These are phyloP conservation scores for Toxoplasma gondii DNA, from an alignment of 169 alveolate genomes.

Conservation along the genomic window DNA sequence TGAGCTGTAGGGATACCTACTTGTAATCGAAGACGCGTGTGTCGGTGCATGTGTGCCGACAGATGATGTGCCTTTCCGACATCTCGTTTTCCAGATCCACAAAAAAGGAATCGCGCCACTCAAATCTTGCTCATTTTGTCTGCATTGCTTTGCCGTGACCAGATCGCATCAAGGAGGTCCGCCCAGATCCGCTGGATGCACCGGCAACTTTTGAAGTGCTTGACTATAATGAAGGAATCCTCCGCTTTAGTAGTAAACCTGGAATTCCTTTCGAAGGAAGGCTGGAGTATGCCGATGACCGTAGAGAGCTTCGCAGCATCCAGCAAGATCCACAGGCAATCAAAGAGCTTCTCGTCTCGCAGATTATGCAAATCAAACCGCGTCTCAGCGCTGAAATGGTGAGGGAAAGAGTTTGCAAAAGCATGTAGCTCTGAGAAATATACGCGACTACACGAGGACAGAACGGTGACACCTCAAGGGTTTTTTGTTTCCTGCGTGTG, in stretches of 20 bases:
- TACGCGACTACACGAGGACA: background rate
- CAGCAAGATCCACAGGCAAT: slow-evolving; percentile 55
- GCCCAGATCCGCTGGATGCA: slow-evolving; percentile 30
- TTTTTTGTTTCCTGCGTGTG: background rate
- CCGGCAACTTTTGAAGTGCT: slow-evolving; percentile 5
- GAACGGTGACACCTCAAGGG: background rate
- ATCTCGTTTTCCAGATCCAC: no score
- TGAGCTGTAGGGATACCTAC: no score
- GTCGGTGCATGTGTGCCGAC: no score
- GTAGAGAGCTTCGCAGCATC: slow-evolving; percentile 49
- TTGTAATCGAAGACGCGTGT: no score
- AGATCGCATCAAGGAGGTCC: background rate
- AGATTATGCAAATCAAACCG: slow-evolving; percentile 8
- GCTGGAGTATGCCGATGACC: slow-evolving; percentile 42
- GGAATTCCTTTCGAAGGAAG: slow-evolving; percentile 55
- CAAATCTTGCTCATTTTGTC: no score
- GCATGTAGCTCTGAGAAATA: background rate
- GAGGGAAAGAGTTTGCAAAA: background rate
- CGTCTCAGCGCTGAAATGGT: slow-evolving; percentile 66
- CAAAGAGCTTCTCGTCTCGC: slow-evolving; percentile 52
- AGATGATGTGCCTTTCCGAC: no score
- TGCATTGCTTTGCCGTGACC: background rate
- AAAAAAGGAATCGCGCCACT: no score
- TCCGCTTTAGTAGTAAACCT: background rate
- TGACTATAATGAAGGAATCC: background rate